Conservation (phyloP, 106 monocot genomes). For the Phalaenopsis equestris region DNA sequence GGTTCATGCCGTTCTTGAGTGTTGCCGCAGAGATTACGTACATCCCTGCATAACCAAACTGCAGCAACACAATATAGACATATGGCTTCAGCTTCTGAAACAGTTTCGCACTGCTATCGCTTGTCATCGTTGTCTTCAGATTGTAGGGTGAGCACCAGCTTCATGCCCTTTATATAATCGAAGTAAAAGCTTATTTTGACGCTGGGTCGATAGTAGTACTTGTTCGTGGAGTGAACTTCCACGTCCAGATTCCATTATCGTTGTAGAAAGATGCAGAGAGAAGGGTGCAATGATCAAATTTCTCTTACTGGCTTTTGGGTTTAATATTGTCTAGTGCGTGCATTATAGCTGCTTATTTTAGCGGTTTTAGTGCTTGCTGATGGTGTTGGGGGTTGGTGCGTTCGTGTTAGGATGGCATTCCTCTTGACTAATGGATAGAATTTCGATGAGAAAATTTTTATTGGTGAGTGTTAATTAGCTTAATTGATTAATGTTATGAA, state of each 20-base stretch:
- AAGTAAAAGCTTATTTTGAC: background rate
- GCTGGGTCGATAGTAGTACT: background rate
- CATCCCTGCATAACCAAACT: slow-evolving; percentile 57
- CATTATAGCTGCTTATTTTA: background rate
- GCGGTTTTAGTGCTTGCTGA: slow-evolving; percentile 19
- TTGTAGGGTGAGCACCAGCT: background rate
- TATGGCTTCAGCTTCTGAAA: slow-evolving; percentile 41
- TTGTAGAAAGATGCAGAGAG: background rate
- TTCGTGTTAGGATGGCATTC: slow-evolving; percentile 15
- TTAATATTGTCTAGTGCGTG: background rate
- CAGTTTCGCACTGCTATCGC: background rate
- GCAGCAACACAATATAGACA: slow-evolving; percentile 43
- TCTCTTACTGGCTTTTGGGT: background rate
- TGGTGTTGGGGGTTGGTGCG: slow-evolving; percentile 10
- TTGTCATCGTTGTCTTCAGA: slow-evolving; percentile 7
- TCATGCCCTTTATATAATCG: background rate
- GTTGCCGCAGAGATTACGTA: slow-evolving; percentile 34
- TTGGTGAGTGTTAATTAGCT: background rate
- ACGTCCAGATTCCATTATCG: slow-evolving; percentile 8
- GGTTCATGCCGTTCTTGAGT: slow-evolving; percentile 57
- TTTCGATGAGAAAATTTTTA: background rate
- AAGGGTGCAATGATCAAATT: background rate
- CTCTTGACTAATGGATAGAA: background rate
- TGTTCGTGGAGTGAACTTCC: background rate
- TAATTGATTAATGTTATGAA: no score